Conservation (phyloP, 805 yeast genomes). For the Yarrowia sp. region DNA sequence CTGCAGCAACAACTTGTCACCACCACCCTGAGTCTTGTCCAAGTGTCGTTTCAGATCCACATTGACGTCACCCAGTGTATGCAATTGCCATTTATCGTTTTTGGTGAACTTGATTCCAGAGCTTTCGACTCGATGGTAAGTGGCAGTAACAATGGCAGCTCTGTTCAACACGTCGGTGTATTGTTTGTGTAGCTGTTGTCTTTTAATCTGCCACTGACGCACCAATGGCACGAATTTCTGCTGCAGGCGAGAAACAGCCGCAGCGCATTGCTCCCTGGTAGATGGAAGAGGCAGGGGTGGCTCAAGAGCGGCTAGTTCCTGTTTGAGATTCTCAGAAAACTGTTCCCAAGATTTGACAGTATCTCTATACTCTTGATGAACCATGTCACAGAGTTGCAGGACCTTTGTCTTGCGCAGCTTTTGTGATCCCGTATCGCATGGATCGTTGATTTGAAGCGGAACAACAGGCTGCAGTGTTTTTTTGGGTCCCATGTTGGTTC, state of each 20-base stretch:
- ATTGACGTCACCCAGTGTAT: background rate
- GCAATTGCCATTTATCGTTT: too few species aligned
- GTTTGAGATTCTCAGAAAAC: background rate
- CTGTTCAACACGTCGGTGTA: background rate
- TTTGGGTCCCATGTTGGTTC: too few species aligned
- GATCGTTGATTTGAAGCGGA: background rate
- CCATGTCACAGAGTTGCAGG: too few species aligned
- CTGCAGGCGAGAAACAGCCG: background rate
- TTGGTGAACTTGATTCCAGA: too few species aligned
- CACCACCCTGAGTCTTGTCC: background rate
- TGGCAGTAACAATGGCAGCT: background rate
- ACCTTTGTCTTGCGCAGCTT: background rate
- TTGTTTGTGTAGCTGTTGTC: background rate
- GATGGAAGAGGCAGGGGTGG: background rate
- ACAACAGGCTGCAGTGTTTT: background rate
- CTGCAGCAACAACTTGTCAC: background rate
- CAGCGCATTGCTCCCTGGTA: background rate
- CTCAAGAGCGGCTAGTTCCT: background rate
- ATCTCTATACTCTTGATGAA: too few species aligned
- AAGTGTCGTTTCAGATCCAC: background rate
- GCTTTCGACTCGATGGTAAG: background rate
- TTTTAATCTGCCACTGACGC: background rate
- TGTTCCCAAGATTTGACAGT: too few species aligned
- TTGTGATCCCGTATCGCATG: background rate
- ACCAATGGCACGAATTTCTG: background rate